These are phyloP conservation scores for Peronospora farinosa DNA, from an alignment of 352 stramenopile genomes.

Conservation along the genomic window DNA sequence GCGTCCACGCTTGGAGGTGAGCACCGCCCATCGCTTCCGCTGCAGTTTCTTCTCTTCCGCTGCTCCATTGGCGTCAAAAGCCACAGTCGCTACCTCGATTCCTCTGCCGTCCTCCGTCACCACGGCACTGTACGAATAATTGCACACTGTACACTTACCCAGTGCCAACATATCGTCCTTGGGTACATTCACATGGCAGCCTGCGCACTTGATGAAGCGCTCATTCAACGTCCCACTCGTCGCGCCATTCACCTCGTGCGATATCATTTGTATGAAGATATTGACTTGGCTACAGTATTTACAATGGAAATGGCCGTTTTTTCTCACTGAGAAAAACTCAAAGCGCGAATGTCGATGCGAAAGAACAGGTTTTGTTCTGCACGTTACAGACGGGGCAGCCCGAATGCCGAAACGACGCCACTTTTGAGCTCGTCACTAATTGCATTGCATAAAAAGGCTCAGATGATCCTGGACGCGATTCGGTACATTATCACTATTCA, in stretches of 20 bases:
- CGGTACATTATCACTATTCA: slow-evolving; percentile 23
- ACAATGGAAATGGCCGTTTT: not conserved
- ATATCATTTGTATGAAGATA: slow-evolving; percentile 23
- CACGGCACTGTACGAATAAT: slow-evolving; percentile 34
- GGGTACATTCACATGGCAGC: slow-evolving; percentile 70
- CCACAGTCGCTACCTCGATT: slow-evolving; percentile 33
- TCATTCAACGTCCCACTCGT: slow-evolving; percentile 53
- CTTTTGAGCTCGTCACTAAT: slow-evolving; percentile 12
- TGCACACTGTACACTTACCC: slow-evolving; percentile 57
- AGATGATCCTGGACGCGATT: slow-evolving; percentile 43
- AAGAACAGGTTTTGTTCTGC: slow-evolving; percentile 9
- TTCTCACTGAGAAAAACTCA: slow-evolving; percentile 6
- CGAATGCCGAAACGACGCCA: slow-evolving; percentile 8
- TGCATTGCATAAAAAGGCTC: slow-evolving; percentile 1
- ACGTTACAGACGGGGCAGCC: slow-evolving; percentile 9
- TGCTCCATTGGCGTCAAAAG: slow-evolving; percentile 21
- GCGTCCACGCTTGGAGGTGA: slow-evolving; percentile 55
- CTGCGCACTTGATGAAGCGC: slow-evolving; percentile 74
- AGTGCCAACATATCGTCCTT: slow-evolving; percentile 69
- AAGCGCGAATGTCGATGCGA: slow-evolving; percentile 1
- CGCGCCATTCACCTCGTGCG: slow-evolving; percentile 47
- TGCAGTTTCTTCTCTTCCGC: slow-evolving; percentile 19
- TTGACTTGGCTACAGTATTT: slow-evolving; percentile 2
- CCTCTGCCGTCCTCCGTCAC: slow-evolving; percentile 21
- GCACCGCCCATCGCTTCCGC: slow-evolving; percentile 55